Evolutionary conservation across 768 basidiomycete species (phyloP).

Genomic region (Mycena vulgaris): DNA sequence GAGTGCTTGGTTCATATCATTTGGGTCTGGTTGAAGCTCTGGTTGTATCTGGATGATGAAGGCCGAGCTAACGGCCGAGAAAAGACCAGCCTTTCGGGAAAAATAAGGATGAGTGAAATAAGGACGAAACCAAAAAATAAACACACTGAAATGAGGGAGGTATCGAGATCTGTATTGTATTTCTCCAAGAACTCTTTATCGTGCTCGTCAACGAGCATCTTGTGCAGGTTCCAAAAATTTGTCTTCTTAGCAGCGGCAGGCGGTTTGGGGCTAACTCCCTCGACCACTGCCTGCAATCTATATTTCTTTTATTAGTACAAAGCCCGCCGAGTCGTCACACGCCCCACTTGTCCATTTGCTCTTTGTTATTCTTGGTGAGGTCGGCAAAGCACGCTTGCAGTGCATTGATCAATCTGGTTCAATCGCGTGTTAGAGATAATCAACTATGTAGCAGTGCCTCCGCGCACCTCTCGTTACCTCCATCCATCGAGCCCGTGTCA

Average conservation of each 20-base stretch:
- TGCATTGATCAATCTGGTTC: background rate
- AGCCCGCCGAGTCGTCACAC: background rate
- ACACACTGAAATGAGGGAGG: too few relatives aligned
- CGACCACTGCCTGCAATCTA: background rate
- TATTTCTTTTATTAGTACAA: background rate
- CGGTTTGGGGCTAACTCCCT: background rate
- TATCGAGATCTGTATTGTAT: slow-evolving; percentile 25
- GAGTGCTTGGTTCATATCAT: too few relatives aligned
- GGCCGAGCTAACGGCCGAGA: too few relatives aligned
- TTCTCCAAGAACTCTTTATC: slow-evolving; percentile 11
- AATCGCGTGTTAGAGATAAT: too few relatives aligned
- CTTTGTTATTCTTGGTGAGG: background rate
- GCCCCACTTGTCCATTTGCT: slow-evolving; percentile 6
- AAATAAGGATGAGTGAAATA: too few relatives aligned
- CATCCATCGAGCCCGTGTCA: too few relatives aligned
- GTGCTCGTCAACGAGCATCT: slow-evolving; percentile 15
- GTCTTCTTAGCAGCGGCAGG: slow-evolving; percentile 5
- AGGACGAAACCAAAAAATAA: too few relatives aligned
- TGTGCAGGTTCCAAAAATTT: slow-evolving; percentile 13
- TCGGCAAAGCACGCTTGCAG: background rate
- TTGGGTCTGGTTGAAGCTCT: too few relatives aligned
- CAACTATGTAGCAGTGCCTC: too few relatives aligned
- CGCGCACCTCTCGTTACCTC: too few relatives aligned
- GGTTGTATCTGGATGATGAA: too few relatives aligned
- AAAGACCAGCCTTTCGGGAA: too few relatives aligned